phyloP scores from a whole-genome alignment of 805 yeast genomes.

The Suhomyces faveliae region DNA sequence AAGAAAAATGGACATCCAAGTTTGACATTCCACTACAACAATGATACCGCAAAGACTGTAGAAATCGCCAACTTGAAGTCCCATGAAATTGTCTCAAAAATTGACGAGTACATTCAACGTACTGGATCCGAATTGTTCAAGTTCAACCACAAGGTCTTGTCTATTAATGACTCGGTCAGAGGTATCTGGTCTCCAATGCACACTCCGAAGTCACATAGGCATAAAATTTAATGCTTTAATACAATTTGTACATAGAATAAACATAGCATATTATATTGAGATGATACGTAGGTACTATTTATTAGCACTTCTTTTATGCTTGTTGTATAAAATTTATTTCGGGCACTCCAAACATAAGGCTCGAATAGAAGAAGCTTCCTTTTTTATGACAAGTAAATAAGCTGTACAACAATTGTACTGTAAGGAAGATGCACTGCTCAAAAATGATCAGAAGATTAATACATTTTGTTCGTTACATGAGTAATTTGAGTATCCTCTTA shows the following conservation, averaged over 20 bases:
- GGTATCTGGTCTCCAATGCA: conserved; percentile 99
- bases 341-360: not conserved
- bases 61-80: conserved; percentile 74
- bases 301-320: no score
- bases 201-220: conserved; percentile 45
- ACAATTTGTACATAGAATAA: conserved; percentile 2
- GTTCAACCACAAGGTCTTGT: conserved; percentile 70
- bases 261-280: not conserved
- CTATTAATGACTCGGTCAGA: conserved; percentile 80
- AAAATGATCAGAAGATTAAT: no score
- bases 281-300: not conserved
- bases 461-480: no score
- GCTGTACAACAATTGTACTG: not conserved
- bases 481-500: no score
- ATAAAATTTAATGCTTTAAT: conserved; percentile 28
- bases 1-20: conserved; percentile 85
- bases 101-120: conserved; percentile 61
- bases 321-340: not conserved
- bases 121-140: conserved; percentile 67
- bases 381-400: not conserved
- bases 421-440: no score
- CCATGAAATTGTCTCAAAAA: conserved; percentile 60
- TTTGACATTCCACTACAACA: conserved; percentile 37
- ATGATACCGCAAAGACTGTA: conserved; percentile 41
- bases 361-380: not conserved